phyloP scores from a whole-genome alignment of 2,329 filamentous ascomycete genomes.

The Fusarium duplospermum region DNA sequence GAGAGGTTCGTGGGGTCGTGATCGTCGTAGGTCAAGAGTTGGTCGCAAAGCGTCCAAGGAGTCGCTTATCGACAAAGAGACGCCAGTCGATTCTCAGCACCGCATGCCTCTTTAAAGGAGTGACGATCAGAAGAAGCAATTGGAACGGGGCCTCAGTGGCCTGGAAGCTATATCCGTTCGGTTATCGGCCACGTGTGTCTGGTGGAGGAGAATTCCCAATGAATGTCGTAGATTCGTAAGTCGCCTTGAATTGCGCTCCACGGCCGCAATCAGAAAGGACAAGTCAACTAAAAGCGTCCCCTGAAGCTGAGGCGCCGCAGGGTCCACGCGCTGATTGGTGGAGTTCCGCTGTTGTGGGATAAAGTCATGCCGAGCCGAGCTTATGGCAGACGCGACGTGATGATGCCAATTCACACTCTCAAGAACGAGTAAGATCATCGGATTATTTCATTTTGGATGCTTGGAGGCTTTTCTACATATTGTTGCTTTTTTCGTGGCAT shows the following conservation, averaged over 20 bases:
- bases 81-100: slow-evolving; percentile 29
- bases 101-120: slow-evolving; percentile 37
- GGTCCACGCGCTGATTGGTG: slow-evolving; percentile 40
- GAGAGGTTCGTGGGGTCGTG: slow-evolving; percentile 15
- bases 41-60: slow-evolving; percentile 32
- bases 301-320: slow-evolving; percentile 32
- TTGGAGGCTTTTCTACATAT: neutral
- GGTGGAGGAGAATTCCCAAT: slow-evolving; percentile 20
- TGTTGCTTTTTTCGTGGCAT: neutral
- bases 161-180: slow-evolving; percentile 10
- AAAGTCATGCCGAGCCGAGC: slow-evolving; percentile 41
- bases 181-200: slow-evolving; percentile 4
- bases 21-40: slow-evolving; percentile 7
- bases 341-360: slow-evolving; percentile 26
- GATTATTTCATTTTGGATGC: neutral
- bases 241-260: slow-evolving; percentile 23
- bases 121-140: slow-evolving; percentile 19
- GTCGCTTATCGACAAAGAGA: slow-evolving; percentile 30
- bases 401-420: neutral
- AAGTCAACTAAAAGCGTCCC: slow-evolving; percentile 44
- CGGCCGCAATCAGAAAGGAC: slow-evolving; percentile 43
- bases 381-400: slow-evolving; percentile 2
- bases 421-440: neutral
- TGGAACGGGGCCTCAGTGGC: slow-evolving; percentile 18
- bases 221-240: slow-evolving; percentile 16